These are phyloP conservation scores for Dryadomyces quercus-mongolicae DNA, from an alignment of 2,329 filamentous ascomycete genomes.

Conservation along the genomic window DNA sequence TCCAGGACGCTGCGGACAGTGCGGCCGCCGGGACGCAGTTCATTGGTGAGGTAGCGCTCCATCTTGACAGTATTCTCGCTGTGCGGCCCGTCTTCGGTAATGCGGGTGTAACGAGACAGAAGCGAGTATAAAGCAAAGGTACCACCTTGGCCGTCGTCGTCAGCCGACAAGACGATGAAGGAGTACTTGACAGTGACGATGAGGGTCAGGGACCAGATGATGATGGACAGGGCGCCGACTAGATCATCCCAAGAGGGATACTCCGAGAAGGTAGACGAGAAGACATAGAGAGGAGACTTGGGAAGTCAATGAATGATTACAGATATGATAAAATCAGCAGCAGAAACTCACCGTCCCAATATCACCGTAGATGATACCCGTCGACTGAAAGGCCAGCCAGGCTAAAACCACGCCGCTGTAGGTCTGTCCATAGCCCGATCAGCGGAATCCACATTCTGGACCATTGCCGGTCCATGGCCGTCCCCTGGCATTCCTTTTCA, in stretches of 20 bases:
- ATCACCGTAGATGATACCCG: constrained; percentile 58
- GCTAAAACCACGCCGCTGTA: constrained; percentile 14
- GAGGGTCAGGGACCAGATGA: constrained; percentile 57
- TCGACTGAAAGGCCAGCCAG: constrained; percentile 50
- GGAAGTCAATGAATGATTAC: neutral
- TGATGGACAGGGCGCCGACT: constrained; percentile 52
- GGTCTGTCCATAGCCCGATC: constrained; percentile 9
- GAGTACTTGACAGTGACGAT: constrained; percentile 62
- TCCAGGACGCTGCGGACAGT: constrained; percentile 46
- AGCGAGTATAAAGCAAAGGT: constrained; percentile 57
- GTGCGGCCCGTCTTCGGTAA: constrained; percentile 46
- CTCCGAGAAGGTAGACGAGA: constrained; percentile 51
- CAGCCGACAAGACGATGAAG: constrained; percentile 51
- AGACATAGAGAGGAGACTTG: constrained; percentile 52
- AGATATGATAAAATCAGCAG: neutral
- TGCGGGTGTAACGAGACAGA: constrained; percentile 48
- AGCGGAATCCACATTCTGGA: constrained; percentile 2
- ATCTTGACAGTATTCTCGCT: constrained; percentile 43
- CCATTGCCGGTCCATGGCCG: neutral
- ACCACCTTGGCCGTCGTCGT: constrained; percentile 60
- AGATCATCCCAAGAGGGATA: constrained; percentile 45
- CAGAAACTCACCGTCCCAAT: constrained; percentile 35
- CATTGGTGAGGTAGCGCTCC: constrained; percentile 43
- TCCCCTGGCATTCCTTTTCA: neutral
- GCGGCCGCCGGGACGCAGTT: constrained; percentile 39